Conservation (phyloP, 805 yeast genomes). For the Metschnikowia baotianmanensis region DNA sequence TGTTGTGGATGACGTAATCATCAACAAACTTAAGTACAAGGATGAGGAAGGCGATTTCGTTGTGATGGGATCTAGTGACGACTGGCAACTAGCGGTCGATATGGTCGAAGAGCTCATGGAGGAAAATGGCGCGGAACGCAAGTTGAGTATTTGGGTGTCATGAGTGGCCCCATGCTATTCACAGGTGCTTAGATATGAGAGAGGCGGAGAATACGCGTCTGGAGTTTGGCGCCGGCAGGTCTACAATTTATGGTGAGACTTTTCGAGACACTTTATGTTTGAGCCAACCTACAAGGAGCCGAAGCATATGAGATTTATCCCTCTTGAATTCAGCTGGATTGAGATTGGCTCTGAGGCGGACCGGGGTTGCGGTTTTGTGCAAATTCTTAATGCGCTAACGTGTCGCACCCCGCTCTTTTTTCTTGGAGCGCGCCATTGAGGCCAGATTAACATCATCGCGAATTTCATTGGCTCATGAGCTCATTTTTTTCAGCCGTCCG, state of each 20-base stretch:
- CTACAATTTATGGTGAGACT: too few relatives aligned
- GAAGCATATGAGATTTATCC: too few relatives aligned
- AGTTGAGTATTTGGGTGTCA: conserved; percentile 43
- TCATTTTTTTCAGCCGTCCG: conserved; percentile 5
- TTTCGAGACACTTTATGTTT: too few relatives aligned
- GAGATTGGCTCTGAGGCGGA: neutral
- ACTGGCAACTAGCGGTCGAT: conserved; percentile 83
- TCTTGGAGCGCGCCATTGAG: neutral
- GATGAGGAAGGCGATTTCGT: conserved; percentile 97
- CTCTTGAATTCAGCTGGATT: too few relatives aligned
- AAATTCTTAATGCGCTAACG: too few relatives aligned
- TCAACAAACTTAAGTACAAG: conserved; percentile 65
- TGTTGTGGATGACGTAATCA: conserved; percentile 51
- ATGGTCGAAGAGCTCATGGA: conserved; percentile 37
- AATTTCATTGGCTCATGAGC: conserved; percentile 10
- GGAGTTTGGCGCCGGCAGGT: neutral
- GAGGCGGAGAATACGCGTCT: neutral
- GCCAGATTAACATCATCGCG: conserved; percentile 16
- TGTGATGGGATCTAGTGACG: conserved; percentile 80
- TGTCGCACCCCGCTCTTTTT: too few relatives aligned
- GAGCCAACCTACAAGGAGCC: too few relatives aligned
- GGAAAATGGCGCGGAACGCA: conserved; percentile 20
- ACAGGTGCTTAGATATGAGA: too few relatives aligned
- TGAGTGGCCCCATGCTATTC: conserved; percentile 14
- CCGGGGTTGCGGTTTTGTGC: neutral